Percentiles rank a stretch among this genome's conserved stretches.
These are phyloP conservation scores for Eucalyptus melliodora DNA, from an alignment of 345 rosid species.

Conservation along the genomic window DNA sequence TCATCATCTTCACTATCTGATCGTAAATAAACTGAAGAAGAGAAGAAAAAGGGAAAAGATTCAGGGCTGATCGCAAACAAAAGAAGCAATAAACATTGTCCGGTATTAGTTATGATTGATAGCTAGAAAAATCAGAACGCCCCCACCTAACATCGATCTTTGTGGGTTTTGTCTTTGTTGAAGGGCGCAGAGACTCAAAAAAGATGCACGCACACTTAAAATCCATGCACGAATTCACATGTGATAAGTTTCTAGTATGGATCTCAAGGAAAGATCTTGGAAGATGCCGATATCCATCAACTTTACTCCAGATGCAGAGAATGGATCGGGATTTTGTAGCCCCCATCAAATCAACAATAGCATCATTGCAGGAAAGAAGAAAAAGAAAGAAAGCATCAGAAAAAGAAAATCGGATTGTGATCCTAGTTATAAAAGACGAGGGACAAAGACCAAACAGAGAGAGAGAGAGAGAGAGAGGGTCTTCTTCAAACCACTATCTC, in stretches of 20 bases:
- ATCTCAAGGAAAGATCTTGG: background rate
- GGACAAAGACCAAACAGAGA: background rate
- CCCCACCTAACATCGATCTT: background rate
- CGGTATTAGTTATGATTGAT: background rate
- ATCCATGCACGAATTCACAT: background rate
- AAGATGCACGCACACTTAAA: background rate
- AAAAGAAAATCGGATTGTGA: background rate
- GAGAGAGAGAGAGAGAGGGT: background rate
- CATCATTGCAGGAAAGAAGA: background rate
- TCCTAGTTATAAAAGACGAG: background rate
- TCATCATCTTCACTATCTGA: background rate
- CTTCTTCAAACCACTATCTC: background rate
- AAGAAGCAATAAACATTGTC: background rate
- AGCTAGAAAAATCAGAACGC: background rate
- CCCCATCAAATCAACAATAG: slow-evolving; percentile 24
- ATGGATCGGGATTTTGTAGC: slow-evolving; percentile 14
- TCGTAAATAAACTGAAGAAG: background rate
- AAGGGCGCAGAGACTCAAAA: background rate
- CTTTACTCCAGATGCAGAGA: slow-evolving; percentile 7
- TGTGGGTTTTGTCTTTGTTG: background rate
- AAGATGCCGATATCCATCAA: background rate
- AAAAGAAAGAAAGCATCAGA: background rate
- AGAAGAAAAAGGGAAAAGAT: background rate
- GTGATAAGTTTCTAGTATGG: background rate
- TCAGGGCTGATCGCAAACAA: background rate